These are phyloP conservation scores for Clohesyomyces aquaticus DNA, from an alignment of 495 filamentous ascomycete genomes.

Conservation along the genomic window DNA sequence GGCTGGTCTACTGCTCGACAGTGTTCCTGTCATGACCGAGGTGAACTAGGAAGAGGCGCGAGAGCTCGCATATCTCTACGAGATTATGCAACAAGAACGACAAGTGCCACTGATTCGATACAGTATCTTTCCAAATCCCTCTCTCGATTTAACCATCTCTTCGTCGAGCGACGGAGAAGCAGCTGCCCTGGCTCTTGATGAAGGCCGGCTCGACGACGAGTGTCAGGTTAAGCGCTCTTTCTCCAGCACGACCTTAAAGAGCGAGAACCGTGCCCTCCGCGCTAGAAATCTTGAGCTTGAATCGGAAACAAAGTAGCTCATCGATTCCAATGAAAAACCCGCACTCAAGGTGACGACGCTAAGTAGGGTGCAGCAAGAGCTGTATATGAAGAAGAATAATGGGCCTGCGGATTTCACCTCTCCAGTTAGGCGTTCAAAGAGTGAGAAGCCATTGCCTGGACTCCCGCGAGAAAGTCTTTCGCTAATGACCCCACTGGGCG, in stretches of 20 bases:
- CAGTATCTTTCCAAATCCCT: conserved; percentile 16
- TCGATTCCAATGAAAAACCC: conserved; percentile 1
- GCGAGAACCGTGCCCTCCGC: background rate
- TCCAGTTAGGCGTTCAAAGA: background rate
- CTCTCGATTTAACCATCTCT: background rate
- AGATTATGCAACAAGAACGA: conserved; percentile 16
- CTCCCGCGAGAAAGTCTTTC: too few species aligned
- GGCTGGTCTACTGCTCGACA: background rate
- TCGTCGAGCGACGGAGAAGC: background rate
- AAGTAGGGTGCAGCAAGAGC: background rate
- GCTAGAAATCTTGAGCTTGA: background rate
- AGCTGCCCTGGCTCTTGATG: background rate
- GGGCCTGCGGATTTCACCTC: background rate
- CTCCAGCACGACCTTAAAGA: background rate
- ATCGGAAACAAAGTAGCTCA: background rate
- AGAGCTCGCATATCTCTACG: conserved; percentile 12
- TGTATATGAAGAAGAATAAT: background rate
- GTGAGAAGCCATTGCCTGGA: background rate
- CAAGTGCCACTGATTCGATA: conserved; percentile 22
- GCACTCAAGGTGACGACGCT: background rate
- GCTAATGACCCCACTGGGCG: too few species aligned
- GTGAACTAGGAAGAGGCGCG: background rate
- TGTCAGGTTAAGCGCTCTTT: conserved; percentile 4
- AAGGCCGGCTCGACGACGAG: background rate
- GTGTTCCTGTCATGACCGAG: too few species aligned